Evolutionary conservation across 1,284 basidiomycete genomes (phyloP), one percentile per base, ranked within the genome.

Genomic region (Anthracocystis setariae): DNA sequence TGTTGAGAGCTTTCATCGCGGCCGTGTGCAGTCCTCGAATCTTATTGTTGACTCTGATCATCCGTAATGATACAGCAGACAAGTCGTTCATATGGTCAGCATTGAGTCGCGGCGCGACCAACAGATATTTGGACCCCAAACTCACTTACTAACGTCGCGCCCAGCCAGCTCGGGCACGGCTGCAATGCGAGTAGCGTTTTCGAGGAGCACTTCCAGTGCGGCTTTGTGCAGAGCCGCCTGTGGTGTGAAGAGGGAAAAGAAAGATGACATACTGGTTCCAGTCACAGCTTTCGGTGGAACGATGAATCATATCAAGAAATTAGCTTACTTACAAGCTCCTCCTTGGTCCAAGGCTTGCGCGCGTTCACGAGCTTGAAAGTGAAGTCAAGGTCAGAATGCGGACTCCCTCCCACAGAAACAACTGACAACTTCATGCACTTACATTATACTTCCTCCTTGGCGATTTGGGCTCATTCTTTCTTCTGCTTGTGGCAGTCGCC

Each of bases 41-140:
- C 56, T 59, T 59, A 13, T 3, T 21, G 37, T 51, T 10, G 37
- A 59, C 40, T n/a, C 56, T 59, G n/a, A 23, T 35, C 24, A 25
- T n/a, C 12, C 43, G 17, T 20, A 12, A 17, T 18, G 33, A 17
- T 4, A 3, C 13, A 4, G 17, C 27, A 17, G 49, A 15, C 10
- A 40, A 25, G 7, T 20, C n/a, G n/a, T 20, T 20, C 32, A 40
- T 45, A 17, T 40, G 38, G 37, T 25, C 21, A 24, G 20, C 21
- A 15, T 20, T 24, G 5, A 12, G 20, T 48, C 8, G 17, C 23
- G 21, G 9, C 10, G n/a, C 43, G n/a, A n/a, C 9, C 15, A 5
- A 10, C 44, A 3, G 21, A n/a, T n/a, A n/a, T n/a, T n/a, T n/a
- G n/a, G 8, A 8, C 0, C 13, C 10, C 9, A 24, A 7, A 60